Percentiles rank a stretch among this genome's conserved stretches.
These are phyloP conservation scores for Termitomyces sp. DNA, from an alignment of 1,284 basidiomycete species.

Conservation along the genomic window DNA sequence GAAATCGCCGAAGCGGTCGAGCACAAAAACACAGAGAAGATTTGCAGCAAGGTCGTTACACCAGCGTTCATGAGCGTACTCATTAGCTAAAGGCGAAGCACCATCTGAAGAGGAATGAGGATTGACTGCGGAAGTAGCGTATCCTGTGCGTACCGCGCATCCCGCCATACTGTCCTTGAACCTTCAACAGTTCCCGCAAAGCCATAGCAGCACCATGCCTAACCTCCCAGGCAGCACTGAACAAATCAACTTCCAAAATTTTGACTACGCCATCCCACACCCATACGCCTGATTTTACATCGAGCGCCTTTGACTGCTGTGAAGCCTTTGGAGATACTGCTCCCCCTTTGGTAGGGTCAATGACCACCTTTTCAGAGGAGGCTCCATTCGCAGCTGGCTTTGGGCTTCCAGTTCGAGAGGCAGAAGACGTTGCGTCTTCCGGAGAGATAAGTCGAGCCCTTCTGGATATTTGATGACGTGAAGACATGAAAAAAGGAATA, in stretches of 20 bases:
- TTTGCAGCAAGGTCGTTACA: constrained; percentile 86
- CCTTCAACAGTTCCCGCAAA: constrained; percentile 83
- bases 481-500: not conserved
- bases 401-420: constrained; percentile 57
- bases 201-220: constrained; percentile 94
- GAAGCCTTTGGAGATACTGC: constrained; percentile 72
- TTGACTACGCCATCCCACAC: constrained; percentile 86
- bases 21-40: constrained; percentile 87
- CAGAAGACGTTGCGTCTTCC: constrained; percentile 42
- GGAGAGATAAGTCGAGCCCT: constrained; percentile 66
- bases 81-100: constrained; percentile 51
- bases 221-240: constrained; percentile 89
- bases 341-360: constrained; percentile 77
- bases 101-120: constrained; percentile 34
- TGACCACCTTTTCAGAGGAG: constrained; percentile 57
- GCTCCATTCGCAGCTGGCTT: constrained; percentile 30
- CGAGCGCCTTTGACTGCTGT: constrained; percentile 68
- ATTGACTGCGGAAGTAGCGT: constrained; percentile 1
- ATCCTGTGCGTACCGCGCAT: constrained; percentile 52
- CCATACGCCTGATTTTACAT: constrained; percentile 74
- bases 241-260: constrained; percentile 81
- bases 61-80: constrained; percentile 74
- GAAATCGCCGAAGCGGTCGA: constrained; percentile 98
- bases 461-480: not conserved
- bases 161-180: constrained; percentile 81